Conservation (phyloP, 164 flowering plant species). For the Dillenia turbinata region DNA sequence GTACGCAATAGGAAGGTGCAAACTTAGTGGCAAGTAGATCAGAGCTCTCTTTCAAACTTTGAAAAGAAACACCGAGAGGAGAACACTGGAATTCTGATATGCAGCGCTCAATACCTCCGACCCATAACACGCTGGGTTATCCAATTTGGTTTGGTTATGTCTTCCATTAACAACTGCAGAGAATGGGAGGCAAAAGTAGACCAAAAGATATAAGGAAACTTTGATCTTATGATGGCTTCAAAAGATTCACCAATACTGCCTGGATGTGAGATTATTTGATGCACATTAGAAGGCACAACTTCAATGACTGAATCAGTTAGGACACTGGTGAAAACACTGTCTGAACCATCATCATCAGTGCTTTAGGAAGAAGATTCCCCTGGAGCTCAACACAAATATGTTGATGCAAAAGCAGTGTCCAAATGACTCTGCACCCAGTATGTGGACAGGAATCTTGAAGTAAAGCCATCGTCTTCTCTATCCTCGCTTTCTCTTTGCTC, state of each 20-base stretch:
- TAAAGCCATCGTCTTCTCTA: slow-evolving; percentile 25
- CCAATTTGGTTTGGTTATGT: slow-evolving; percentile 29
- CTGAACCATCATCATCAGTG: slow-evolving; percentile 17
- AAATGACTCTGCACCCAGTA: slow-evolving; percentile 32
- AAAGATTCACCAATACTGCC: slow-evolving; percentile 12
- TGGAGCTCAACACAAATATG: slow-evolving; percentile 27
- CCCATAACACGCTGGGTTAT: slow-evolving; percentile 23
- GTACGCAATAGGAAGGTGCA: slow-evolving; percentile 22
- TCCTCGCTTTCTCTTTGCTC: slow-evolving; percentile 34
- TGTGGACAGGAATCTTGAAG: slow-evolving; percentile 37
- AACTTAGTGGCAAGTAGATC: slow-evolving; percentile 18
- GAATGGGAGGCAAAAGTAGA: slow-evolving; percentile 35
- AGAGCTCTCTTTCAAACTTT: slow-evolving; percentile 13
- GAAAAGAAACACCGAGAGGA: slow-evolving; percentile 5
- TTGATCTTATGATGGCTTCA: slow-evolving; percentile 20
- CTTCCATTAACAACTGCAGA: slow-evolving; percentile 27
- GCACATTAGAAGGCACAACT: slow-evolving; percentile 28
- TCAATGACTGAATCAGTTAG: slow-evolving; percentile 24
- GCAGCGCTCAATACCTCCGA: slow-evolving; percentile 27
- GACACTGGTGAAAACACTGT: slow-evolving; percentile 13
- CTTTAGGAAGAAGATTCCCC: slow-evolving; percentile 32
- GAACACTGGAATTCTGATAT: slow-evolving; percentile 13
- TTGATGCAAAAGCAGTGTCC: slow-evolving; percentile 17
- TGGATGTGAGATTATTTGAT: slow-evolving; percentile 35
- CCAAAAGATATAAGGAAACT: slow-evolving; percentile 36